phyloP scores from a whole-genome alignment of 148 eudicot genomes.

The Chenopodium berlandieri region DNA sequence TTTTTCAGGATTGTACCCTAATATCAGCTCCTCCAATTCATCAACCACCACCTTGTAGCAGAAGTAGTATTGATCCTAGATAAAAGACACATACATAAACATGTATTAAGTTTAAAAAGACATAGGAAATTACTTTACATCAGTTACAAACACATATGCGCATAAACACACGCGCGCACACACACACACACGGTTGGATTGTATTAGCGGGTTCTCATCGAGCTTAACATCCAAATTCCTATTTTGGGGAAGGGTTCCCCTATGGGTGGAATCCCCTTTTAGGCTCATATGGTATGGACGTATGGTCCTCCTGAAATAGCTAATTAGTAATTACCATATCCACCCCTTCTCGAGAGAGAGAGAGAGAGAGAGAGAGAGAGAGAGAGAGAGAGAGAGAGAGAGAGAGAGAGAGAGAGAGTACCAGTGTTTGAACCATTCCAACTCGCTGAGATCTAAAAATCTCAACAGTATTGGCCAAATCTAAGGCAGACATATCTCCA shows the following conservation, averaged over 20 bases:
- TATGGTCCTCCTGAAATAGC: no score
- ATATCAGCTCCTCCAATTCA: conserved; percentile 70
- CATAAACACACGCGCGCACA: no score
- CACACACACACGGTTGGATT: background rate
- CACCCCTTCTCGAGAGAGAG: background rate
- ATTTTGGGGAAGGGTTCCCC: no score
- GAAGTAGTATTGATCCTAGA: conserved; percentile 75
- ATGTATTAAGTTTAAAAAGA: background rate
- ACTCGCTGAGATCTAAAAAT: conserved; percentile 80
- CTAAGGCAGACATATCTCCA: conserved; percentile 87
- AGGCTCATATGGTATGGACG: no score
- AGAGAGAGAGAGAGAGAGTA: conserved; percentile 21
- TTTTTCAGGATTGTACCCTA: conserved; percentile 29
- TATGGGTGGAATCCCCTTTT: no score
- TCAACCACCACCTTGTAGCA: conserved; percentile 71
- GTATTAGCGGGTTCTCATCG: background rate
- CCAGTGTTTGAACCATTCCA: conserved; percentile 98
- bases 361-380: background rate
- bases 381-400: conserved; percentile 15
- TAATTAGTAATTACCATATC: no score
- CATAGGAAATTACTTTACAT: background rate
- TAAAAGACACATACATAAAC: background rate
- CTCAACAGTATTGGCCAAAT: conserved; percentile 58
- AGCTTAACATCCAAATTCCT: background rate
- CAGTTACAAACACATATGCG: no score